phyloP scores from a whole-genome alignment of 106 monocot species.

The Gastrodia elata region DNA sequence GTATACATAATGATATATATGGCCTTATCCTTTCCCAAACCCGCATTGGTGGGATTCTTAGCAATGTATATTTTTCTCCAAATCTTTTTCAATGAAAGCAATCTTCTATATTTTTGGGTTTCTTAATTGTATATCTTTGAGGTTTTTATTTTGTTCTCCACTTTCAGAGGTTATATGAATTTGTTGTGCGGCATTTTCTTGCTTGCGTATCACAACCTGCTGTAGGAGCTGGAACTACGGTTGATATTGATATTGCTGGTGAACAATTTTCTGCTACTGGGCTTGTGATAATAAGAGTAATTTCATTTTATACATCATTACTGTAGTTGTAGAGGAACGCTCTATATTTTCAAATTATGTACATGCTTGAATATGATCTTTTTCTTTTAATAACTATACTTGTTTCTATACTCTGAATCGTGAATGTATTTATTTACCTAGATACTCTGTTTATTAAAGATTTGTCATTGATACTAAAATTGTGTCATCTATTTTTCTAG shows the following conservation, averaged over 20 bases:
- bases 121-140: not conserved
- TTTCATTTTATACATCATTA: not conserved
- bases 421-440: not conserved
- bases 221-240: conserved; percentile 87
- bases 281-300: conserved; percentile 55
- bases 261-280: conserved; percentile 87
- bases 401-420: no score
- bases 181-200: conserved; percentile 96
- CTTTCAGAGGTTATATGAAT: conserved; percentile 86
- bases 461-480: not conserved
- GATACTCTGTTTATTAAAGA: not conserved
- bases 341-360: not conserved
- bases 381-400: no score
- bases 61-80: not conserved
- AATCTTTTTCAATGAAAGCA: not conserved
- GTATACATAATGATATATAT: no score
- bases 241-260: conserved; percentile 96
- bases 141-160: conserved; percentile 4
- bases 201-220: conserved; percentile 98
- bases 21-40: not conserved
- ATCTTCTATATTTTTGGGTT: not conserved
- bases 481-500: not conserved
- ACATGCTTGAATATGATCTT: not conserved
- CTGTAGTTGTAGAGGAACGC: not conserved
- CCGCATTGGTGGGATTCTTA: not conserved